These are phyloP conservation scores for Dryas alaskensis DNA, from an alignment of 306 rosid genomes.

Conservation along the genomic window DNA sequence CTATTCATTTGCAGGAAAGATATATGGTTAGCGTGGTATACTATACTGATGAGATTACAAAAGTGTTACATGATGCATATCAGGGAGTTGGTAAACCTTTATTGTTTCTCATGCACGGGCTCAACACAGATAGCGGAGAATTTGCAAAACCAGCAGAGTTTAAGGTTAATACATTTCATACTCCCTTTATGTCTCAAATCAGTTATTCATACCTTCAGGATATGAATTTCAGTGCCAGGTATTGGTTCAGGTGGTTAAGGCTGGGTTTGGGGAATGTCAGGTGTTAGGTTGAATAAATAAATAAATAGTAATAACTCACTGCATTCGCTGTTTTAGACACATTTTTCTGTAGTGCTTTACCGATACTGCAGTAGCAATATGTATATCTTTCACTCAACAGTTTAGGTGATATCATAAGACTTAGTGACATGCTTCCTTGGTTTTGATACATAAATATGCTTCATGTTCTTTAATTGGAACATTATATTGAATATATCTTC, in stretches of 20 bases:
- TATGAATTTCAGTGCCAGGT: neutral
- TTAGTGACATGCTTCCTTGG: neutral
- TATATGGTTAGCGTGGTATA: conserved; percentile 50
- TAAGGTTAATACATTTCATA: conserved; percentile 48
- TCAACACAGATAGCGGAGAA: conserved; percentile 73
- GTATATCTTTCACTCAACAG: neutral
- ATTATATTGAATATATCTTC: conserved; percentile 10
- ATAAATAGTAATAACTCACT: neutral
- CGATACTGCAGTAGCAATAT: neutral
- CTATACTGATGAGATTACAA: conserved; percentile 51
- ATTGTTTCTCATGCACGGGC: conserved; percentile 76
- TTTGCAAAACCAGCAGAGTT: conserved; percentile 69
- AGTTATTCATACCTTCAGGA: conserved; percentile 12
- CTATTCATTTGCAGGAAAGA: conserved; percentile 57
- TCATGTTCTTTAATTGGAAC: conserved; percentile 4
- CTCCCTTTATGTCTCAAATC: conserved; percentile 7
- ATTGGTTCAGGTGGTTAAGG: conserved; percentile 1
- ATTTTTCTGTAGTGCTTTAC: neutral
- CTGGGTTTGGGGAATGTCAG: neutral
- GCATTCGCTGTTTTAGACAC: conserved; percentile 1
- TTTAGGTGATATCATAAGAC: conserved; percentile 1
- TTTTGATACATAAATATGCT: neutral
- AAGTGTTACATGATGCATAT: conserved; percentile 48
- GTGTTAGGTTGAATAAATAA: neutral
- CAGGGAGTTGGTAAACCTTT: conserved; percentile 54